These are phyloP conservation scores for Fusarium drepaniforme DNA, from an alignment of 2,329 filamentous ascomycete genomes.

Conservation along the genomic window DNA sequence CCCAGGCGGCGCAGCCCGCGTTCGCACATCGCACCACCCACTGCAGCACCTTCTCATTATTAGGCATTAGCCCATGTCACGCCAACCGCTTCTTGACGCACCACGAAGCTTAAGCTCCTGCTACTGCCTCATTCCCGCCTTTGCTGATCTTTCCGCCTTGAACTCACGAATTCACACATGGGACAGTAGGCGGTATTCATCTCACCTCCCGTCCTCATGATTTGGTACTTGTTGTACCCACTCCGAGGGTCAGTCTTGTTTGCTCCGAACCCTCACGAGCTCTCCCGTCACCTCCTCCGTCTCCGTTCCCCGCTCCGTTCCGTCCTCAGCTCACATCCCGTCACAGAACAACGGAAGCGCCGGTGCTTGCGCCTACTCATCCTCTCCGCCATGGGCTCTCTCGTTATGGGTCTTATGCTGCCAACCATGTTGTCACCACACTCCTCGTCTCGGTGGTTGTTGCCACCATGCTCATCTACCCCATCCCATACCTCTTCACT, in stretches of 20 bases:
- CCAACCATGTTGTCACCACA: conserved; percentile 80
- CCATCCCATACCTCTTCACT: conserved; percentile 80
- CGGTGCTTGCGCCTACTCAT: conserved; percentile 72
- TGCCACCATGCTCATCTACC: conserved; percentile 78
- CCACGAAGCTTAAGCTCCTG: conserved; percentile 25
- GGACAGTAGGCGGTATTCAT: conserved; percentile 31
- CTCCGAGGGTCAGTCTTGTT: conserved; percentile 74
- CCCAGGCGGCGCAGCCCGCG: conserved; percentile 34
- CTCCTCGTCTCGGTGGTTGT: conserved; percentile 80
- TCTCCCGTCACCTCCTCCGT: conserved; percentile 23
- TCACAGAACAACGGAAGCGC: conserved; percentile 78
- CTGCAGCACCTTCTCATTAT: conserved; percentile 23
- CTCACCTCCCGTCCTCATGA: conserved; percentile 61
- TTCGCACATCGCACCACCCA: conserved; percentile 41
- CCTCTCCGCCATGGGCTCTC: conserved; percentile 74
- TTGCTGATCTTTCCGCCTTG: conserved; percentile 12
- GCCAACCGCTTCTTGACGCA: conserved; percentile 28
- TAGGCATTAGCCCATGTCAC: conserved; percentile 40
- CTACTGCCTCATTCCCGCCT: conserved; percentile 17
- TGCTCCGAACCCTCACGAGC: conserved; percentile 19
- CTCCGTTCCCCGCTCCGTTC: conserved; percentile 15
- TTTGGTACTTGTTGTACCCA: conserved; percentile 84
- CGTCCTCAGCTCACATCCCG: conserved; percentile 33
- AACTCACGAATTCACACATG: conserved; percentile 35
- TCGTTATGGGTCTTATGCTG: conserved; percentile 77